These are phyloP conservation scores for Erythrophleum ivorense DNA, from an alignment of 331 rosid genomes.

Conservation along the genomic window DNA sequence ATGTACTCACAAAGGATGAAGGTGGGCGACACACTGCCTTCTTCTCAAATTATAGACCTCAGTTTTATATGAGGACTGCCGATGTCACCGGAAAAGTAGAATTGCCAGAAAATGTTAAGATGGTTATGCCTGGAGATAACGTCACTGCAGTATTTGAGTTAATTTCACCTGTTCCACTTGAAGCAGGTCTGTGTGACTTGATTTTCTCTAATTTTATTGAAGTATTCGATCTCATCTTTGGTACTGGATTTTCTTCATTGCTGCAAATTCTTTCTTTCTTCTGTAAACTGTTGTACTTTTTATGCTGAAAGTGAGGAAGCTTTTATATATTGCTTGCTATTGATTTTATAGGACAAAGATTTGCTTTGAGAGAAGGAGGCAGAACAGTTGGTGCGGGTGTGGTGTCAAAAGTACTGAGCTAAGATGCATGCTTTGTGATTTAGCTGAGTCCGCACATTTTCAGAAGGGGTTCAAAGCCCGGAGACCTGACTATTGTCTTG, in stretches of 20 bases:
- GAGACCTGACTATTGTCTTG: slow-evolving; percentile 33
- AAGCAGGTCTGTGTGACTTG: slow-evolving; percentile 62
- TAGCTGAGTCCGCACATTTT: background rate
- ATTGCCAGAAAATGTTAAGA: slow-evolving; percentile 87
- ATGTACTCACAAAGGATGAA: slow-evolving; percentile 97
- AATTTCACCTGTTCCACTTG: slow-evolving; percentile 91
- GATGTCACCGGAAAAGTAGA: slow-evolving; percentile 95
- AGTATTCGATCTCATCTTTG: background rate
- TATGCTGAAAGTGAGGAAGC: background rate
- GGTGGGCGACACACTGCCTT: slow-evolving; percentile 99
- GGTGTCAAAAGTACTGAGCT: slow-evolving; percentile 85
- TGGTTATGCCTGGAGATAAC: slow-evolving; percentile 99
- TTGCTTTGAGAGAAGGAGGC: slow-evolving; percentile 99
- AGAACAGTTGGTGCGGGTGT: slow-evolving; percentile 99
- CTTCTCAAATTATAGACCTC: slow-evolving; percentile 78
- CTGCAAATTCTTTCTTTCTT: background rate
- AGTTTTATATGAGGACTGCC: slow-evolving; percentile 94
- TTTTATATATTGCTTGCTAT: slow-evolving; percentile 22
- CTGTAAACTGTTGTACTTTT: background rate
- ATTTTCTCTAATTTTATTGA: background rate
- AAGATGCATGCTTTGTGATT: slow-evolving; percentile 31
- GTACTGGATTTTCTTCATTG: background rate
- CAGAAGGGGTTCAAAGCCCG: background rate
- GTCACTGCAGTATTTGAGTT: slow-evolving; percentile 90
- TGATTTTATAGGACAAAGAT: slow-evolving; percentile 85